Evolutionary conservation across 78 protist species (phyloP), one percentile per base, ranked within the genome.

Genomic region (Dictyostelium brefeldianum): DNA sequence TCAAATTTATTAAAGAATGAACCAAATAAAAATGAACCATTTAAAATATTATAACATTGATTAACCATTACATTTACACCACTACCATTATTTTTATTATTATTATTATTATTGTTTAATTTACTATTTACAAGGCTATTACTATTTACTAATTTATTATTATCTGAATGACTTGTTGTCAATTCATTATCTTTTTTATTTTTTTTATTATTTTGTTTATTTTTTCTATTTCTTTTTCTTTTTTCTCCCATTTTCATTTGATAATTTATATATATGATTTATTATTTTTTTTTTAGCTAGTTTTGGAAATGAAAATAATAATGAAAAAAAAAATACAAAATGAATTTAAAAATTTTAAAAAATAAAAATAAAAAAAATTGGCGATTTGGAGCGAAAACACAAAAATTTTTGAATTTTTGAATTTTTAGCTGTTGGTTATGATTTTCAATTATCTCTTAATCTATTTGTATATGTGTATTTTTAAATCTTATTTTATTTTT

Each of bases 191-290:
- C 71, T 41, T 54, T 77, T 50, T 87, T 77, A 47, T 77, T 74
- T 15, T 83, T 84, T 74, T 71, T 71, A 71, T 57, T 83, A 17
- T 75, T 31, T 62, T 87, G 82, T 77, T 48, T 59, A 31, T 57
- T 77, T 51, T 57, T 59, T 48, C 51, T 77, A 59, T 47, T 70
- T 64, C 59, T 87, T 56, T 84, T 84, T 84, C 92, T 87, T 64
- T 87, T 87, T 31, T 87, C 92, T 29, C 81, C 83, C 2, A 87
- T 20, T 15, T 71, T 71, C 78, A 70, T 69, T 69, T 62, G n/a
- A 7, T 22, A 8, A 22, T 22, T 22, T 59, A 54, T 54, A 15
- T 54, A 17, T 17, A 10, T 53, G 15, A 17, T 54, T 11, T 14
- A 20, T 20, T 1, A 20, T 56, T 20, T 56, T 56, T 56, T 20